Evolutionary conservation across 1,284 basidiomycete species (phyloP), one percentile per base, ranked within the genome.

Genomic region (Cutaneotrichosporon sp.): DNA sequence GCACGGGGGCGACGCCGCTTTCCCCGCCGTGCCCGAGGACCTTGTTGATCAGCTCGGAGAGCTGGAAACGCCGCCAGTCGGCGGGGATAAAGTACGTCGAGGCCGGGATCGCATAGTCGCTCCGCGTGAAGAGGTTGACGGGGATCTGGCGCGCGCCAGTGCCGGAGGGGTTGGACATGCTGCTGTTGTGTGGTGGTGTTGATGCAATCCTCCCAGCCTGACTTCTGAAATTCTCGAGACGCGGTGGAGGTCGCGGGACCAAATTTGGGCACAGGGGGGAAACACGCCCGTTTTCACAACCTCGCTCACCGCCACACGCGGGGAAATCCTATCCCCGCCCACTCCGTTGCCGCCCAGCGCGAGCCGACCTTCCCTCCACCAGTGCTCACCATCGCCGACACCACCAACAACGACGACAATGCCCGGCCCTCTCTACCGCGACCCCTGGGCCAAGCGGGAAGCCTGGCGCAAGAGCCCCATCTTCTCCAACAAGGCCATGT

Each of bases 1-100:
- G 95, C 1, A 97, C 83, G 0, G 91, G 87, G 55, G 85, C 84
- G n/a, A 66, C 56, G 1, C 72, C 72, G 42, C 63, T 54, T 25
- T 71, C 71, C 11, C 64, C 38, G 11, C 62, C 64, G 13, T 92
- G 85, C 1, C 85, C 84, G 18, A 99, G 83, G 1, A 95, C 91
- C 74, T 97, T 95, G 83, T 99, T 99, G 68, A 99, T 89, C 52
- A 98, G 87, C 67, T 97, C 94, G 0, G 95, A 98, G n/a, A 99
- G 89, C 74, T 98, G 95, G 76, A 91, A 97, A 18, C 95, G 88
- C 60, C 86, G 87, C 95, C 95, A 99, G 77, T 87, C 83, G 1
- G 87, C 83, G 0, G 95, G 95, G 25, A 99, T 90, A 86, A 98
- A 89, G 78, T 95, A 98, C 72, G 93, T 95, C 75, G 93, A 90